These are phyloP conservation scores for Cupressus sempervirens DNA, from an alignment of 75 land plant genomes.

Conservation along the genomic window DNA sequence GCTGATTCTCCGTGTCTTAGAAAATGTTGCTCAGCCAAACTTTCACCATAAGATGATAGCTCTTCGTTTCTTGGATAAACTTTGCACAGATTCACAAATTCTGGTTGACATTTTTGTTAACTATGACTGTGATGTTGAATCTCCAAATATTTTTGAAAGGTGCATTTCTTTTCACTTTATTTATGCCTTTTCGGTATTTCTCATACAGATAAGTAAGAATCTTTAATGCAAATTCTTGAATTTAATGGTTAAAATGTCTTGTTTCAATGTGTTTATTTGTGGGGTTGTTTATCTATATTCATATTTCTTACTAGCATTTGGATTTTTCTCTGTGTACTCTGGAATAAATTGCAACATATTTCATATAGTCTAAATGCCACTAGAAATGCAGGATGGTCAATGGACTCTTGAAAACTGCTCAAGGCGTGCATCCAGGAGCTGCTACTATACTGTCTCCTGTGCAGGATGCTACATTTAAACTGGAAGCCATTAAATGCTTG, in stretches of 20 bases:
- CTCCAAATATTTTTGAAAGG: conserved; percentile 90
- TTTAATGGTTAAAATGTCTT: not conserved
- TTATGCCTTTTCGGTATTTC: not conserved
- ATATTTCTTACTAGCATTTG: not conserved
- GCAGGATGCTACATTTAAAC: conserved; percentile 64
- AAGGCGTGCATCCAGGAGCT: conserved; percentile 74
- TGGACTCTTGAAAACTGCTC: conserved; percentile 77
- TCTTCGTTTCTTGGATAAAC: conserved; percentile 56
- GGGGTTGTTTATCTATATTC: not conserved
- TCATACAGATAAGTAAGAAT: not conserved
- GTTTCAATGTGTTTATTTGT: not conserved
- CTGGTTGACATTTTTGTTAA: conserved; percentile 77
- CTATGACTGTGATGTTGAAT: conserved; percentile 85
- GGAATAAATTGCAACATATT: conserved; percentile 7
- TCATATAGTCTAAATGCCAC: not conserved
- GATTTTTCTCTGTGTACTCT: not conserved
- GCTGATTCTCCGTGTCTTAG: conserved; percentile 73
- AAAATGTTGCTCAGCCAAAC: conserved; percentile 79
- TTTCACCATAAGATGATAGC: conserved; percentile 74
- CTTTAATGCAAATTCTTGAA: not conserved
- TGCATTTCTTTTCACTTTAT: conserved; percentile 14
- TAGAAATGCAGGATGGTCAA: conserved; percentile 67
- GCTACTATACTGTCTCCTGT: conserved; percentile 54
- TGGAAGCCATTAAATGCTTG: conserved; percentile 75
- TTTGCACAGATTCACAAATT: conserved; percentile 59